phyloP scores from a whole-genome alignment of 768 basidiomycete genomes.

The Podaxis pistillaris region DNA sequence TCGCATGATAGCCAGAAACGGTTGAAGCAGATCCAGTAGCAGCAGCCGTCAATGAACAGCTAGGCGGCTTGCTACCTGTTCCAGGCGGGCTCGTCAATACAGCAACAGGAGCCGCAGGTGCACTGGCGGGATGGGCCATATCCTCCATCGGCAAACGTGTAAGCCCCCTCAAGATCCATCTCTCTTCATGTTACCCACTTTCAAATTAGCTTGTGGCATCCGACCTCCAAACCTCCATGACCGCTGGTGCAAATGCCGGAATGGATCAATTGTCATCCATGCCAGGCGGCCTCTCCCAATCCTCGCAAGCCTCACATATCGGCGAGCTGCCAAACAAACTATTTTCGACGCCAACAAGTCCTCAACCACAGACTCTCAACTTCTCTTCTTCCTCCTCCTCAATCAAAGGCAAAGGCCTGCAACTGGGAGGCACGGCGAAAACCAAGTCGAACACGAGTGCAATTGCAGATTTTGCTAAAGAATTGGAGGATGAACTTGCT shows the following conservation, averaged over 20 bases:
- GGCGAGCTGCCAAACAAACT: constrained; percentile 24
- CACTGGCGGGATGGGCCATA: constrained; percentile 95
- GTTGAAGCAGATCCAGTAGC: constrained; percentile 29
- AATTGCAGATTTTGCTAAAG: constrained; percentile 43
- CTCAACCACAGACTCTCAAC: constrained; percentile 11
- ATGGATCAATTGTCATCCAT: constrained; percentile 26
- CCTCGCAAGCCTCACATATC: constrained; percentile 18
- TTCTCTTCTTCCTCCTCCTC: constrained; percentile 15
- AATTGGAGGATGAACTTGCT: constrained; percentile 57
- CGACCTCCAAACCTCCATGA: constrained; percentile 73
- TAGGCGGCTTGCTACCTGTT: constrained; percentile 28
- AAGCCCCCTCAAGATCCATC: constrained; percentile 10
- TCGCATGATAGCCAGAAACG: constrained; percentile 36
- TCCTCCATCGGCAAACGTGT: constrained; percentile 86
- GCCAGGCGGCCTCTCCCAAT: constrained; percentile 17
- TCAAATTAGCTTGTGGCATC: constrained; percentile 58
- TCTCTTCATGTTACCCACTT: background rate
- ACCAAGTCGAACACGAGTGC: constrained; percentile 34
- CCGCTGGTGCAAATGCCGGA: constrained; percentile 40
- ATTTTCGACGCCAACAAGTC: constrained; percentile 17
- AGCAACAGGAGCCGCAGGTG: constrained; percentile 89
- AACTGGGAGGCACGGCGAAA: constrained; percentile 51
- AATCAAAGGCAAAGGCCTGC: constrained; percentile 58
- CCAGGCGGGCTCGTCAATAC: constrained; percentile 70
- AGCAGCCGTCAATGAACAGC: constrained; percentile 18